Conservation (phyloP, 495 filamentous ascomycete genomes). For the Penicillium argentinense region DNA sequence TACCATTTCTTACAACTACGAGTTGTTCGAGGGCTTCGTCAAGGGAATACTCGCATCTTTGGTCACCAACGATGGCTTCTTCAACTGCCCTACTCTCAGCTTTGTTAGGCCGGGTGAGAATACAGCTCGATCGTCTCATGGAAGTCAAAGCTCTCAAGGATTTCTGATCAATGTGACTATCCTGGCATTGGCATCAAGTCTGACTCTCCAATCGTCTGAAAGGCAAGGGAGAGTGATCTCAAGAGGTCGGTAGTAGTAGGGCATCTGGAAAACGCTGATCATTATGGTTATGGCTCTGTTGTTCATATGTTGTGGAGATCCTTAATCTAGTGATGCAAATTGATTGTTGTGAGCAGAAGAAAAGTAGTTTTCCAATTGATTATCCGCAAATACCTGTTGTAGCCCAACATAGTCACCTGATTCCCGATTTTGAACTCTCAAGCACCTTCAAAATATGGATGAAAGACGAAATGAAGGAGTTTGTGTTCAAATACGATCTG, state of each 20-base stretch:
- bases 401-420: too few relatives aligned
- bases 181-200: neutral
- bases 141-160: neutral
- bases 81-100: neutral
- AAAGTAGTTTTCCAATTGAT: neutral
- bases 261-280: too few relatives aligned
- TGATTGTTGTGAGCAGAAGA: neutral
- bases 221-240: too few relatives aligned
- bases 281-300: neutral
- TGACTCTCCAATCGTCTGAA: too few relatives aligned
- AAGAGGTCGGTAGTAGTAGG: too few relatives aligned
- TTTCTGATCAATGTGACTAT: neutral
- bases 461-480: too few relatives aligned
- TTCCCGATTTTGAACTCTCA: too few relatives aligned
- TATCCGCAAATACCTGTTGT: neutral
- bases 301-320: neutral
- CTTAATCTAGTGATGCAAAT: neutral
- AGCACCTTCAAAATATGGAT: too few relatives aligned
- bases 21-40: neutral
- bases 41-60: neutral
- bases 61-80: neutral
- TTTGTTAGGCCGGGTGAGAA: neutral
- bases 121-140: neutral
- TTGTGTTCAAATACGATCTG: too few relatives aligned
- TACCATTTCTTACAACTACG: neutral